phyloP scores from a whole-genome alignment of 2,329 filamentous ascomycete species.

The Nothophoma quercina region DNA sequence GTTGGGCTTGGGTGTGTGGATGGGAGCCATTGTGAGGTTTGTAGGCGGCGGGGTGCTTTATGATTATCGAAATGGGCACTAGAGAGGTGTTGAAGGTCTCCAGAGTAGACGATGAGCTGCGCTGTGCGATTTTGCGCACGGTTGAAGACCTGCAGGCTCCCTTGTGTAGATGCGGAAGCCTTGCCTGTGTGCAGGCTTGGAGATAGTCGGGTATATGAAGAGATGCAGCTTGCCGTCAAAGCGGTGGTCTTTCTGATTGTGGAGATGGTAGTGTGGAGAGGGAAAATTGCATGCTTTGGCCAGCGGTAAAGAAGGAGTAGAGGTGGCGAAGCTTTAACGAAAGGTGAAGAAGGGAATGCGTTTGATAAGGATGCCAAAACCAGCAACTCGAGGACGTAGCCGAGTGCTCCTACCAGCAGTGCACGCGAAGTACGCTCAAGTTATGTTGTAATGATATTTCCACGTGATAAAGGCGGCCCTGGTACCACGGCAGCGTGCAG shows the following conservation, averaged over 20 bases:
- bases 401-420: not conserved
- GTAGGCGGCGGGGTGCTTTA: not conserved
- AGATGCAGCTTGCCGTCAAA: constrained; percentile 25
- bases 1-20: constrained; percentile 7
- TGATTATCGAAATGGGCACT: not conserved
- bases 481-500: constrained; percentile 4
- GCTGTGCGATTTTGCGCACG: constrained; percentile 12
- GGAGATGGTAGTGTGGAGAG: constrained; percentile 4
- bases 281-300: constrained; percentile 24
- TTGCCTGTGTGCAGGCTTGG: constrained; percentile 16
- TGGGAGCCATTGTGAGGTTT: constrained; percentile 20
- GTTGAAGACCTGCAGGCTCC: constrained; percentile 14
- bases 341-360: constrained; percentile 7
- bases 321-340: constrained; percentile 4
- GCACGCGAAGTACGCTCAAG: not conserved
- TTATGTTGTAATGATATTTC: not conserved
- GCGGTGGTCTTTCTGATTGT: constrained; percentile 10
- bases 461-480: not conserved
- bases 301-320: not conserved
- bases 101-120: constrained; percentile 3
- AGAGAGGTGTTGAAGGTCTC: not conserved
- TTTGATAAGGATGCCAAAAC: constrained; percentile 4
- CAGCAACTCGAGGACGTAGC: not conserved
- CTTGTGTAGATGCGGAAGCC: constrained; percentile 13
- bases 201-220: constrained; percentile 1